These are phyloP conservation scores for Margaritispora aquatica DNA, from an alignment of 495 filamentous ascomycete species.

Conservation along the genomic window DNA sequence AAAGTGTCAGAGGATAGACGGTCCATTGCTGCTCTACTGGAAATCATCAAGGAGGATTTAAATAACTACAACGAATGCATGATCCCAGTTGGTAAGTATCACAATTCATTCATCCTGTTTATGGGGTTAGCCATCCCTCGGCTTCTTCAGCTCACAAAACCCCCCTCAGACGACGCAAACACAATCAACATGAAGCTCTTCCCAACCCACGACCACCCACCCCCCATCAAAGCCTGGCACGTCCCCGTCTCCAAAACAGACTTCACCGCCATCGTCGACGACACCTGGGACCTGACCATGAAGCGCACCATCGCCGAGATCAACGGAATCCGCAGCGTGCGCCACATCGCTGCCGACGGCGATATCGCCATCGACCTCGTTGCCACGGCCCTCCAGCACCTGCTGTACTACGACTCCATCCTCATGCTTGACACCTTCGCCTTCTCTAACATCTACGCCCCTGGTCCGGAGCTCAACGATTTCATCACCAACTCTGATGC, in stretches of 20 bases:
- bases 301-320: slow-evolving; percentile 76
- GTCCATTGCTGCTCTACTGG: slow-evolving; percentile 74
- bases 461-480: slow-evolving; percentile 64
- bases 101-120: background rate
- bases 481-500: slow-evolving; percentile 67
- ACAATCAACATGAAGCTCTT: slow-evolving; percentile 96
- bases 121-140: no score
- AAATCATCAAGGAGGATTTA: slow-evolving; percentile 88
- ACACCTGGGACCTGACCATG: slow-evolving; percentile 88
- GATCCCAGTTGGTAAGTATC: slow-evolving; percentile 74
- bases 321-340: slow-evolving; percentile 83
- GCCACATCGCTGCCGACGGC: slow-evolving; percentile 73
- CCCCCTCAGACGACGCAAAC: slow-evolving; percentile 84
- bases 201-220: slow-evolving; percentile 70
- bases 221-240: slow-evolving; percentile 74
- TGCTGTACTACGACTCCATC: slow-evolving; percentile 71
- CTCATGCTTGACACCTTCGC: slow-evolving; percentile 84
- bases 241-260: slow-evolving; percentile 87
- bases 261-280: slow-evolving; percentile 54
- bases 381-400: slow-evolving; percentile 75
- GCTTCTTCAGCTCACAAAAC: background rate
- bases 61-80: slow-evolving; percentile 98
- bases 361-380: slow-evolving; percentile 81
- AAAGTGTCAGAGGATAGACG: slow-evolving; percentile 39
- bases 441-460: slow-evolving; percentile 84